Percentiles rank a stretch among this genome's conserved stretches.
phyloP scores from a whole-genome alignment of 225 moss, liverwort and hornwort species.

The Neckera pumila region DNA sequence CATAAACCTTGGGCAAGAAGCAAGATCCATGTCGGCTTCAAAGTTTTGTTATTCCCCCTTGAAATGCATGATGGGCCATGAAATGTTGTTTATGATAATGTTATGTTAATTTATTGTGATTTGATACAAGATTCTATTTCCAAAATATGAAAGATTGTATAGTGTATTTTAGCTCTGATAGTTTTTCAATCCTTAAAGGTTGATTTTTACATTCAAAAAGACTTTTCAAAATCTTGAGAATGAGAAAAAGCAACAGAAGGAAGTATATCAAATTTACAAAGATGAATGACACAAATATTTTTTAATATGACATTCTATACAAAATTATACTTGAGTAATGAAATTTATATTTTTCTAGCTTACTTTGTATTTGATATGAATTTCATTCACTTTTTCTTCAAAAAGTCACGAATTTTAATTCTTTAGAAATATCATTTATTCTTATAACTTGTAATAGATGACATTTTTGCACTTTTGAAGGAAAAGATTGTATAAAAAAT shows the following conservation, averaged over 20 bases:
- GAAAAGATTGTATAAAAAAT: too few relatives aligned
- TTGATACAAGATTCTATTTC: neutral
- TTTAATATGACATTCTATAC: neutral
- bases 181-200: too few relatives aligned
- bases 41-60: too few relatives aligned
- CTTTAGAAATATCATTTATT: too few relatives aligned
- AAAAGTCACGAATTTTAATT: too few relatives aligned
- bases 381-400: neutral
- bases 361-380: neutral
- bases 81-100: too few relatives aligned
- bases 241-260: neutral
- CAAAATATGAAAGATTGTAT: too few relatives aligned
- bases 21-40: too few relatives aligned
- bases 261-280: neutral
- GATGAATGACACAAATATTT: neutral
- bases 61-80: fast-evolving
- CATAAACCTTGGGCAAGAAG: too few relatives aligned
- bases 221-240: neutral
- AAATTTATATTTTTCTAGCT: neutral
- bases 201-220: neutral
- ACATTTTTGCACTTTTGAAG: too few relatives aligned
- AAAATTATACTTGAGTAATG: neutral
- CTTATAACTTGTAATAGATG: too few relatives aligned
- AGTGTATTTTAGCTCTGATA: too few relatives aligned
- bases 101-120: neutral